Conservation (phyloP, 2,329 filamentous ascomycete genomes). For the Ophioceras dolichostomum region DNA sequence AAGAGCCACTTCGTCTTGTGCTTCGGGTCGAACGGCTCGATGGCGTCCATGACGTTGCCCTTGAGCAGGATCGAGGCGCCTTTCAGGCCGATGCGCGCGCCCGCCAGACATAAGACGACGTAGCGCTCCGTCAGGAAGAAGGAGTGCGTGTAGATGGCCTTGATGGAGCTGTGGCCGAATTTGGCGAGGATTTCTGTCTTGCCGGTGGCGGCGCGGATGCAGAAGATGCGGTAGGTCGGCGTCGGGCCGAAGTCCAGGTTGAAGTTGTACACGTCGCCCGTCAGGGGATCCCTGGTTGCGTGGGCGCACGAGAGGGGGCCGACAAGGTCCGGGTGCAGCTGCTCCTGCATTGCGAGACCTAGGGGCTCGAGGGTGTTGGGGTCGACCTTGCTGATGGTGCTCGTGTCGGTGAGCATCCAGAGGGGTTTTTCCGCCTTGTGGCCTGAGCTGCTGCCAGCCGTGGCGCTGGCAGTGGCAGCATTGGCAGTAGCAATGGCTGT, state of each 20-base stretch:
- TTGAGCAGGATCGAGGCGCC: constrained; percentile 53
- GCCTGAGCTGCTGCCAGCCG: too few relatives aligned
- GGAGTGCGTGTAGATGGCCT: constrained; percentile 69
- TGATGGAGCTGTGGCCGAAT: constrained; percentile 8
- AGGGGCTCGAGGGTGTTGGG: constrained; percentile 62
- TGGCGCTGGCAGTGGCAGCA: too few relatives aligned
- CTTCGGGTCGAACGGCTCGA: constrained; percentile 47
- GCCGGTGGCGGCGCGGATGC: constrained; percentile 45
- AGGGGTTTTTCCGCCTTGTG: constrained; percentile 30
- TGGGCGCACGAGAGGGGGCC: constrained; percentile 61
- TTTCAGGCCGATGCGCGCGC: constrained; percentile 42
- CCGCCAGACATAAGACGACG: constrained; percentile 63
- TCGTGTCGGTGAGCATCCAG: constrained; percentile 44
- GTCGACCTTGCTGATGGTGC: constrained; percentile 48
- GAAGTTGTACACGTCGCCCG: constrained; percentile 70
- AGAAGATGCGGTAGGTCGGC: constrained; percentile 58
- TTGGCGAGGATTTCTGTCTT: constrained; percentile 58
- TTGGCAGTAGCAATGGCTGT: too few relatives aligned
- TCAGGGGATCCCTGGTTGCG: constrained; percentile 56
- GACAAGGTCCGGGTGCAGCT: constrained; percentile 54
- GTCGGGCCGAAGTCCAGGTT: constrained; percentile 53
- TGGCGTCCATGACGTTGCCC: constrained; percentile 55
- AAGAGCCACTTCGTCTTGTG: constrained; percentile 59
- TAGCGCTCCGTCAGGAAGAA: constrained; percentile 61
- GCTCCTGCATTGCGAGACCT: constrained; percentile 44